Evolutionary conservation across 768 basidiomycete genomes (phyloP).

Genomic region (Pholiota microspora): DNA sequence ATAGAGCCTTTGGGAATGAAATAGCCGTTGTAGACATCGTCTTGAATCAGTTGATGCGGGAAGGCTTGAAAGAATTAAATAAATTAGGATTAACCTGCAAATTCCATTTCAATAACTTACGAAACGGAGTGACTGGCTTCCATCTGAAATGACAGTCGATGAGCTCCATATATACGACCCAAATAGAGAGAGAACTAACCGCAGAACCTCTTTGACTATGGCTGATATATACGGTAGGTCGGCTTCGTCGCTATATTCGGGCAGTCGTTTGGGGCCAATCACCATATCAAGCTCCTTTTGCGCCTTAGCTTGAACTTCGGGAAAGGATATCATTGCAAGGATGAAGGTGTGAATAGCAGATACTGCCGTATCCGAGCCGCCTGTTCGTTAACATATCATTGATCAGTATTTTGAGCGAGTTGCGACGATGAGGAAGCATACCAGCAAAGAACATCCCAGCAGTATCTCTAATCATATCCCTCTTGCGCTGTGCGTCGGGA

Average conservation of each 20-base stretch:
- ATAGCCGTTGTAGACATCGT: conserved; percentile 19
- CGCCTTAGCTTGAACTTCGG: conserved; percentile 12
- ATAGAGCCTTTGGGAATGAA: conserved; percentile 21
- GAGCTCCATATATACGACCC: not conserved
- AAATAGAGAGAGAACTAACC: conserved; percentile 1
- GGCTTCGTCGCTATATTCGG: conserved; percentile 13
- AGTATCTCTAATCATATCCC: conserved; percentile 15
- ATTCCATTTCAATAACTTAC: not conserved
- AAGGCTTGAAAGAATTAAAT: conserved; percentile 3
- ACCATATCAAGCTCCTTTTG: conserved; percentile 19
- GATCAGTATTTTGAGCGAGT: too few species aligned
- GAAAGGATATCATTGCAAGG: conserved; percentile 12
- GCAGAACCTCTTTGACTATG: conserved; percentile 17
- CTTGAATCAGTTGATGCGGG: conserved; percentile 5
- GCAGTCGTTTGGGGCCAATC: conserved; percentile 10
- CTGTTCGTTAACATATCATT: not conserved
- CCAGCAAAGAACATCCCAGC: conserved; percentile 17
- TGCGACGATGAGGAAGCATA: not conserved
- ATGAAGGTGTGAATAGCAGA: conserved; percentile 14
- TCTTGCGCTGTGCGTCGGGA: conserved; percentile 8
- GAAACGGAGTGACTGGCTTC: conserved; percentile 7
- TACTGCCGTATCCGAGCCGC: conserved; percentile 16
- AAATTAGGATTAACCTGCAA: not conserved
- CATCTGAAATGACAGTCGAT: conserved; percentile 9
- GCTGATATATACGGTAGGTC: conserved; percentile 16